Base-by-base conservation (phyloP, 225 moss, liverwort and hornwort species). In the Polytrichum commune region DNA sequence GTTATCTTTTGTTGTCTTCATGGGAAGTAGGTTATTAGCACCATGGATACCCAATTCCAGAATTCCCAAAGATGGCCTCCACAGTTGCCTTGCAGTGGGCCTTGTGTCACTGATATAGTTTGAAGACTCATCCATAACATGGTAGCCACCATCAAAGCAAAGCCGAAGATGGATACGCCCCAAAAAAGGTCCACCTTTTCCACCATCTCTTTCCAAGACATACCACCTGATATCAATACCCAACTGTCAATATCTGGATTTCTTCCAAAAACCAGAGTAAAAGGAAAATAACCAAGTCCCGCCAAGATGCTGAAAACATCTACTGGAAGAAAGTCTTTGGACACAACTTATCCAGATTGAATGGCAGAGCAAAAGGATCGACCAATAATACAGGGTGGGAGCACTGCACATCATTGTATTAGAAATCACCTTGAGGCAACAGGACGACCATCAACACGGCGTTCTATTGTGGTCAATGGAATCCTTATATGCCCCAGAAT, bases 121-220 rank as follows among this genome's bases (percentile, higher is more conserved):
- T 0, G 89, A 62, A 0, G 93, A 87, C 77, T 98, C 98, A 57
- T 98, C 98, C 83, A 91, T 83, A 2, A 98, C 98, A 74, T 95
- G 98, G 53, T 98, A 98, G 1, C 98, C 98, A 7, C 98, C 98
- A 20, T 98, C 98, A 20, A 95, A 91, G 20, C 89, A 91, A 0
- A 98, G 79, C 1, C 93, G 78, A 4, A 98, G 77, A 29, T 98
- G 98, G 7, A 98, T 80, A 2, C 95, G 93, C 3, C 93, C 95
- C 1, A 91, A 69, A 6, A 95, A 93, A 0, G 88, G 75, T 30
- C 84, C 84, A 29, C 91, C 89, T 57, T 84, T 78, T 10, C 86
- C 90, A 30, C 84, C 77, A 18, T 82, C 85, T 66, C 85, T 90
- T 67, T 93, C 95, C 20, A 98, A 74, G 5, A 86, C 86, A 53